A percentile compares a stretch with the other conserved stretches of the same genome.
Conservation (phyloP, 2,329 filamentous ascomycete genomes). For the Colletotrichum coccodes region DNA sequence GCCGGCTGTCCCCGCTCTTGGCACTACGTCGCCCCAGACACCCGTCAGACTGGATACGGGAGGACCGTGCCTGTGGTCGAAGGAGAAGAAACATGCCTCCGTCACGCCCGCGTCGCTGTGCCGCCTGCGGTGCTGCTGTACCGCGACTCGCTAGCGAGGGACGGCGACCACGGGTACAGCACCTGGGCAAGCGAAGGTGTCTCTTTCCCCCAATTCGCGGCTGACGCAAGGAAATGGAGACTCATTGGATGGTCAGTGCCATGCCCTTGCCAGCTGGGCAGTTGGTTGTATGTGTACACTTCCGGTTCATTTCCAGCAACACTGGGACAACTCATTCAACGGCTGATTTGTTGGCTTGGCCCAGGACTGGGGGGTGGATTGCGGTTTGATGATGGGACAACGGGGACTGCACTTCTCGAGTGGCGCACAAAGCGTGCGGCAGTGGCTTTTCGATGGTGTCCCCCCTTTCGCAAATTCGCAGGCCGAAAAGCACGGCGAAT, state of each 20-base stretch:
- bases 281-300: not conserved
- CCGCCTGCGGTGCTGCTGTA: not conserved
- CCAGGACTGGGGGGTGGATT: not conserved
- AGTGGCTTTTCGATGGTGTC: not conserved
- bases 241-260: not conserved
- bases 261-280: not conserved
- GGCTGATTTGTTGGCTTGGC: constrained; percentile 4
- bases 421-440: not conserved
- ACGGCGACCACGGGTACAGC: not conserved
- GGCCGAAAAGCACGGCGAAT: not conserved
- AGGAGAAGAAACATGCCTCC: not conserved
- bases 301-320: constrained; percentile 14
- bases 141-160: not conserved
- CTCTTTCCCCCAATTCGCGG: not conserved
- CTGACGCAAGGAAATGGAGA: not conserved
- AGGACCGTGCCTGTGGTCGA: constrained; percentile 8
- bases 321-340: not conserved
- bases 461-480: not conserved
- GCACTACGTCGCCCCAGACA: constrained; percentile 1
- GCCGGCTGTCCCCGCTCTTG: constrained; percentile 23
- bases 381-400: not conserved
- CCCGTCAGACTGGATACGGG: constrained; percentile 16
- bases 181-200: not conserved
- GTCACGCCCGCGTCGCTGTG: not conserved
- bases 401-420: not conserved